Evolutionary conservation across 306 rosid species (phyloP).

Genomic region (Glycine tomentella): DNA sequence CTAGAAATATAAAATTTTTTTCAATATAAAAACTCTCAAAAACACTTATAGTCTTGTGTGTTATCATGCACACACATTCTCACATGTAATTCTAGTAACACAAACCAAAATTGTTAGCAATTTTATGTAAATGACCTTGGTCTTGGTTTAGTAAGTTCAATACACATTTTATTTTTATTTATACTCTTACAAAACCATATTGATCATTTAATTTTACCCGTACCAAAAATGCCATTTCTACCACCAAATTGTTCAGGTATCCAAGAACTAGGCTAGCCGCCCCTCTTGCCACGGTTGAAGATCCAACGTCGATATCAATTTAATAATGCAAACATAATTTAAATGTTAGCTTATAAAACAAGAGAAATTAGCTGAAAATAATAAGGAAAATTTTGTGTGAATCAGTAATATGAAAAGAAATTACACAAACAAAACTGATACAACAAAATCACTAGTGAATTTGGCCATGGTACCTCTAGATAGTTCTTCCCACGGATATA

Average conservation of each 20-base stretch:
- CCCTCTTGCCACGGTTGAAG: conserved; percentile 89
- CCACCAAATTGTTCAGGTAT: conserved; percentile 84
- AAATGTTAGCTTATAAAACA: not conserved
- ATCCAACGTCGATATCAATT: conserved; percentile 72
- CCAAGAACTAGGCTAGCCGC: conserved; percentile 91
- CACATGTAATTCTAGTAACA: not conserved
- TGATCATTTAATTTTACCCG: conserved; percentile 57
- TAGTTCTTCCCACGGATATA: conserved; percentile 83
- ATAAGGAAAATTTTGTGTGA: too few relatives aligned
- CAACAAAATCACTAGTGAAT: not conserved
- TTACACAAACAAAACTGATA: too few relatives aligned
- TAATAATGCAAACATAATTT: conserved; percentile 38
- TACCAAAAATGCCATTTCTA: conserved; percentile 93
- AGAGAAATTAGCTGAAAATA: too few relatives aligned
- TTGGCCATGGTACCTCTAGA: conserved; percentile 65
- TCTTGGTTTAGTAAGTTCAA: not conserved
- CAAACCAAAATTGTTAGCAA: not conserved
- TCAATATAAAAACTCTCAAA: too few relatives aligned
- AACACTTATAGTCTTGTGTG: too few relatives aligned
- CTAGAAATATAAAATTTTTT: too few relatives aligned
- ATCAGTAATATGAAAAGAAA: too few relatives aligned
- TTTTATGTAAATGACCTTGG: not conserved
- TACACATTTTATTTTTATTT: not conserved
- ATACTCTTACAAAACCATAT: not conserved
- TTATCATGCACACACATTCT: conserved; percentile 24